Base-by-base conservation (phyloP, 768 basidiomycete genomes). In the Mycena vitilis region DNA sequence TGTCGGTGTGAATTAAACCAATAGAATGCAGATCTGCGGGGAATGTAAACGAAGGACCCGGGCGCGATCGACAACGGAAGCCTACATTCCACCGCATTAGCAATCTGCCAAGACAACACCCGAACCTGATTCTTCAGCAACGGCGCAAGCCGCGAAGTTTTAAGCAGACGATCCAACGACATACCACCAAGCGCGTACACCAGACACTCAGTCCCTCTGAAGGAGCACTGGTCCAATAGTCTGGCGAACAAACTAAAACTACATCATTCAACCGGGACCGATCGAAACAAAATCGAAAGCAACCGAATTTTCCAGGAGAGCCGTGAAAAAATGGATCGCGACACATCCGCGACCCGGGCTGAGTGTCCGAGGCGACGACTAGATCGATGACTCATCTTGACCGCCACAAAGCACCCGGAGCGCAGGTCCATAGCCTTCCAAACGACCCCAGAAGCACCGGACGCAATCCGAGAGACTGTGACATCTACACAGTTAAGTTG, bases 1-100 rank as follows among this genome's bases (percentile, higher is more conserved):
- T 58, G 20, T 58, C 57, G 20, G 57, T 58, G 23, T 58, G 57
- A 3, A 58, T 45, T 20, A 58, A 30, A 8, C 25, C 25, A 4
- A 58, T 18, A 25, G 42, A 58, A 45, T 58, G 42, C 23, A 58
- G 22, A 45, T n/a, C 57, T 58, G 22, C 34, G 45, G 5, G 10
- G 4, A 4, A 6, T 25, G 18, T 1, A 23, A 6, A 25, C 8
- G 16, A 11, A 15, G 45, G 3, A 20, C 2, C 2, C n/a, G 40
- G 4, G n/a, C 23, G 10, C 3, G 10, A 11, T 23, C 5, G 20
- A 2, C n/a, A 23, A 5, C 1, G 4, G 6, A 20, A 42, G 13
- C 38, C 3, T 13, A 56, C 55, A 56, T n/a, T 22, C 20, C 3
- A 42, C 8, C 1, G 55, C 55, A 4, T 37, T 38, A 11, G 37